Evolutionary conservation across 2,329 filamentous ascomycete species (phyloP), one percentile per base, ranked within the genome.

Genomic region (Neoascochyta sp.): DNA sequence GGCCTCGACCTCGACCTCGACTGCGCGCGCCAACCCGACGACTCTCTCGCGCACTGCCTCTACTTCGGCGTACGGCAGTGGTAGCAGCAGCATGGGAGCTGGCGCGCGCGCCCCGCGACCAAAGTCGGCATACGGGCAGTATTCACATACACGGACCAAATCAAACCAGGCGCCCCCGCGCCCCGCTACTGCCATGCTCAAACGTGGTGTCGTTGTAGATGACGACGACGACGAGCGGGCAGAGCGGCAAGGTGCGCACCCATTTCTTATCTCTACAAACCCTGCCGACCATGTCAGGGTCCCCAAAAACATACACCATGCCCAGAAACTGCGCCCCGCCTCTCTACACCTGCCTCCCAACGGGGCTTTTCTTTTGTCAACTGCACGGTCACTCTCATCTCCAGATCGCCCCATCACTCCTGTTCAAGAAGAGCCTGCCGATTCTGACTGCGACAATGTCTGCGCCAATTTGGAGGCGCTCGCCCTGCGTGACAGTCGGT

Each of bases 51-150:
- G 64, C 66, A 27, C 64, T 66, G 30, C 70, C 7, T 31, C 64
- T 41, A 69, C 66, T 39, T 78, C 80, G n/a, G n/a, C n/a, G n/a
- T n/a, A n/a, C n/a, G n/a, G n/a, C n/a, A n/a, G n/a, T n/a, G n/a
- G n/a, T 41, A 69, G 74, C 9, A 75, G 70, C 39, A 58, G 54
- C 47, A 58, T 78, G 16, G 77, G 79, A 1, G 68, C 72, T 9
- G 70, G 68, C 9, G 46, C 59, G 11, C 72, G 77, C 42, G 67
- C 74, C 9, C 32, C 37, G 23, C 68, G 57, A 16, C 73, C 76
- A 31, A 69, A 39, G 70, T 74, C 5, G 67, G 76, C 19, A 64
- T 75, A 57, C 31, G 54, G 46, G 16, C 39, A 44, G 22, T 43
- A 40, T 24, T 32, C 38, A 12, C 56, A 41, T 71, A 73, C 39